Base-by-base conservation (phyloP, 2,329 filamentous ascomycete species). In the Cadophora sp. region DNA sequence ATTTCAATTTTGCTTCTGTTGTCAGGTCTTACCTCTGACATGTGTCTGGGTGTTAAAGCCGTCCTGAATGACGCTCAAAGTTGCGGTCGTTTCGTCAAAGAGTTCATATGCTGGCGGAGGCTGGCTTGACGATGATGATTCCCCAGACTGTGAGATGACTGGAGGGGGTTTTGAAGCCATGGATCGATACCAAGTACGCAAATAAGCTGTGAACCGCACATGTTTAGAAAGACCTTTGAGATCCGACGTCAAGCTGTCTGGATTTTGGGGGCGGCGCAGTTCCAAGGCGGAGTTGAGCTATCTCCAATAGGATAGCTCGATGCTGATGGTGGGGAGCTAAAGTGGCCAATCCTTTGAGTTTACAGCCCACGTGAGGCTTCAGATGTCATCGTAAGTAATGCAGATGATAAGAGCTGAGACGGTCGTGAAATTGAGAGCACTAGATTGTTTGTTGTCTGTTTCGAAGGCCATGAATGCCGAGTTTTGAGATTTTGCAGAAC, bases 1-100 rank as follows among this genome's bases (percentile, higher is more conserved):
- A 27, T 27, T 27, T 27, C 13, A 4, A 0, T 1, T 5, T 27
- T 27, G 11, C 27, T 13, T 14, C 24, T 5, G 9, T n/a, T 13
- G 16, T 33, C 14, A 33, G 9, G 4, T 30, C 27, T n/a, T 33
- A 53, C 50, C 30, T 53, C 50, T 88, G 27, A 91, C 79, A 30
- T 82, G 81, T 53, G 88, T 88, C 47, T 84, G 85, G 27, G 88
- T 89, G 58, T 87, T 83, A 66, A 91, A 86, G 14, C 88, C 88
- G 51, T 86, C 82, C 72, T 89, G 87, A 22, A 83, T 86, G 66
- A 91, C 85, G 82, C 70, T 87, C 81, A 64, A 82, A 82, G 16
- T 81, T 78, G 20, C 87, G 84, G 71, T 87, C 88, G 72, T 53
- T 33, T 53, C 50, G 4, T 53, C 50, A 33, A 53, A 53, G 14